Conservation (phyloP, 495 filamentous ascomycete genomes). For the Aspergillus coremiiformis region DNA sequence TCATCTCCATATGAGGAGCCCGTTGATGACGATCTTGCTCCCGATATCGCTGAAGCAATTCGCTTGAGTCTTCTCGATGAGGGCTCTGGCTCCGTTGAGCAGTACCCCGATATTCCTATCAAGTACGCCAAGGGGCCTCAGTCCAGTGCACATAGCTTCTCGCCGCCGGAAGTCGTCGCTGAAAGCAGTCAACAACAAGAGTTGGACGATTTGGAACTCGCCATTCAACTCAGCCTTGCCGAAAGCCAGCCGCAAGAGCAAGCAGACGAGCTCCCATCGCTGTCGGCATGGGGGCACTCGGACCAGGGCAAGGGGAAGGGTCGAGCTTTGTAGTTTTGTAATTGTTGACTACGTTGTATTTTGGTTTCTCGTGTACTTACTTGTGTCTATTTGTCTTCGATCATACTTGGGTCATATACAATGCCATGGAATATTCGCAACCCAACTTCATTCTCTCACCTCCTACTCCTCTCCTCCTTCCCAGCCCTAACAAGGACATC, state of each 20-base stretch:
- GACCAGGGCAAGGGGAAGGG: slow-evolving; percentile 37
- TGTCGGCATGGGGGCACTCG: slow-evolving; percentile 39
- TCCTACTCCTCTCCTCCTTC: slow-evolving; percentile 8
- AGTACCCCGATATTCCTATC: slow-evolving; percentile 43
- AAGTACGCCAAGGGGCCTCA: slow-evolving; percentile 39
- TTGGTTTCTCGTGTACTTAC: neutral
- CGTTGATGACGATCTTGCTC: slow-evolving; percentile 55
- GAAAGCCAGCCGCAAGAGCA: slow-evolving; percentile 44
- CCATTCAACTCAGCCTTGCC: slow-evolving; percentile 74
- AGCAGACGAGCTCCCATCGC: slow-evolving; percentile 51
- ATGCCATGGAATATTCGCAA: too few relatives aligned
- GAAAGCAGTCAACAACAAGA: slow-evolving; percentile 41
- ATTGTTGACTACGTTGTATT: neutral
- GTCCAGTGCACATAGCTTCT: slow-evolving; percentile 8
- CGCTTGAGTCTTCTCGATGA: slow-evolving; percentile 63
- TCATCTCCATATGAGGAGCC: slow-evolving; percentile 34
- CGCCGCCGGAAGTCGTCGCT: slow-evolving; percentile 18
- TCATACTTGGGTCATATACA: neutral
- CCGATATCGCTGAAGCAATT: slow-evolving; percentile 75
- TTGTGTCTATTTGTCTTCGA: slow-evolving; percentile 1
- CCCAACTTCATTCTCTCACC: too few relatives aligned
- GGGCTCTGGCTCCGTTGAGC: slow-evolving; percentile 15
- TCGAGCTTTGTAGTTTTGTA: slow-evolving; percentile 37
- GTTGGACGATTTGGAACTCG: slow-evolving; percentile 75
- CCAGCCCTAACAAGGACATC: slow-evolving; percentile 11